phyloP scores from a whole-genome alignment of 2,329 filamentous ascomycete species.

The Xylariaceae sp. region DNA sequence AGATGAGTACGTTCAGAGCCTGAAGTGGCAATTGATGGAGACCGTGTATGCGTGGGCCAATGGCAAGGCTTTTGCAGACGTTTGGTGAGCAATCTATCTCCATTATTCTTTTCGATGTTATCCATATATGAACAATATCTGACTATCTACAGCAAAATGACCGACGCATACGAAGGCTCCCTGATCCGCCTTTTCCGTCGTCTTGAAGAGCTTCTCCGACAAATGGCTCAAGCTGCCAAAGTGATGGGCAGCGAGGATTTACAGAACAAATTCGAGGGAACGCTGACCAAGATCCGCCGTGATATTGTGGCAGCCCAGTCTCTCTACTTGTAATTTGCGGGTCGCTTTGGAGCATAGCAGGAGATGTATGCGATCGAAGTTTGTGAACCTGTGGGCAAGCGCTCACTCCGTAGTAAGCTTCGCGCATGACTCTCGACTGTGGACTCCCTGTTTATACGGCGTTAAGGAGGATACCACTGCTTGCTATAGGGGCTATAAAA shows the following conservation, averaged over 20 bases:
- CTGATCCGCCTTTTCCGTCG: constrained; percentile 94
- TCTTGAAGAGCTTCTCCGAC: constrained; percentile 86
- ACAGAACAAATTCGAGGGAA: constrained; percentile 85
- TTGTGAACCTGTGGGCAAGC: constrained; percentile 17
- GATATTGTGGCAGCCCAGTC: constrained; percentile 96
- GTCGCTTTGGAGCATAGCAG: constrained; percentile 7
- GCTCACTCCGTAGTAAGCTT: constrained; percentile 17
- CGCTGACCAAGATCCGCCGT: constrained; percentile 79
- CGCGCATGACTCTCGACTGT: constrained; percentile 6
- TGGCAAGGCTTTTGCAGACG: constrained; percentile 84
- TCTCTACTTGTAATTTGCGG: constrained; percentile 66
- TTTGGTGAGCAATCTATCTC: constrained; percentile 71
- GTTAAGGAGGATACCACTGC: constrained; percentile 22
- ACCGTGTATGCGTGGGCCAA: constrained; percentile 91
- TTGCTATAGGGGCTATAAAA: background rate
- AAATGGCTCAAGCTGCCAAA: constrained; percentile 93
- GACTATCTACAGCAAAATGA: constrained; percentile 78
- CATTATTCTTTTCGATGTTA: constrained; percentile 2
- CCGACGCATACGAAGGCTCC: constrained; percentile 94
- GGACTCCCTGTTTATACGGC: constrained; percentile 14
- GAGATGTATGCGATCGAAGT: constrained; percentile 12
- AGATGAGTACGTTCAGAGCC: constrained; percentile 83
- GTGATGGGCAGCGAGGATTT: constrained; percentile 98
- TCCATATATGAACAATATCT: constrained; percentile 14
- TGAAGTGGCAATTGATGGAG: constrained; percentile 97